These are phyloP conservation scores for Ajuga chamaepitys DNA, from an alignment of 257 asterid genomes.

Conservation along the genomic window DNA sequence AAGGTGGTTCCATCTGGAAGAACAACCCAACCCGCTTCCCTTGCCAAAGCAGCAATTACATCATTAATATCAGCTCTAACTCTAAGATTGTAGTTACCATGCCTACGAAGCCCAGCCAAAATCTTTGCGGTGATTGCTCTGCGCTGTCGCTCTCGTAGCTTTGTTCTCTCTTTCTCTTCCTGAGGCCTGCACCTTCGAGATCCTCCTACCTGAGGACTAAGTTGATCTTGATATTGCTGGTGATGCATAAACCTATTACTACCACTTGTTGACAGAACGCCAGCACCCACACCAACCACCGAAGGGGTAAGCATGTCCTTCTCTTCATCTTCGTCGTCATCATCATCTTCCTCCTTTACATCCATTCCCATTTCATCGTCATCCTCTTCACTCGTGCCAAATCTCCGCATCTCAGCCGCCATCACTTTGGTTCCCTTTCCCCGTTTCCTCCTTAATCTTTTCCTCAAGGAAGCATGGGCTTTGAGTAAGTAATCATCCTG, in stretches of 20 bases:
- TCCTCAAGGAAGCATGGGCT: slow-evolving; percentile 15
- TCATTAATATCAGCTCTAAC: slow-evolving; percentile 97
- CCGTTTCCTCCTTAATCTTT: slow-evolving; percentile 20
- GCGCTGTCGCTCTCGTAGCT: slow-evolving; percentile 91
- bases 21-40: slow-evolving; percentile 99
- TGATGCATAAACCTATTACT: slow-evolving; percentile 46
- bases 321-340: slow-evolving; percentile 68
- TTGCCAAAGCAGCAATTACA: slow-evolving; percentile 94
- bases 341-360: slow-evolving; percentile 88
- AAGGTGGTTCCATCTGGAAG: slow-evolving; percentile 99
- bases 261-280: slow-evolving; percentile 40
- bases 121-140: slow-evolving; percentile 97
- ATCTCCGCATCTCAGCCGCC: slow-evolving; percentile 73
- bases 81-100: slow-evolving; percentile 95
- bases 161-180: slow-evolving; percentile 97
- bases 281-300: slow-evolving; percentile 49
- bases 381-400: slow-evolving; percentile 71
- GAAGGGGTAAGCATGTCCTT: slow-evolving; percentile 37
- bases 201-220: slow-evolving; percentile 75
- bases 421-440: slow-evolving; percentile 20
- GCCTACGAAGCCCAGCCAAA: slow-evolving; percentile 94
- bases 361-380: slow-evolving; percentile 96
- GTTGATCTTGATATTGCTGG: slow-evolving; percentile 68
- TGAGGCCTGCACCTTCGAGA: slow-evolving; percentile 84
- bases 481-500: slow-evolving; percentile 7